Evolutionary conservation across 768 basidiomycete genomes (phyloP).

Genomic region (Mycena polygramma): DNA sequence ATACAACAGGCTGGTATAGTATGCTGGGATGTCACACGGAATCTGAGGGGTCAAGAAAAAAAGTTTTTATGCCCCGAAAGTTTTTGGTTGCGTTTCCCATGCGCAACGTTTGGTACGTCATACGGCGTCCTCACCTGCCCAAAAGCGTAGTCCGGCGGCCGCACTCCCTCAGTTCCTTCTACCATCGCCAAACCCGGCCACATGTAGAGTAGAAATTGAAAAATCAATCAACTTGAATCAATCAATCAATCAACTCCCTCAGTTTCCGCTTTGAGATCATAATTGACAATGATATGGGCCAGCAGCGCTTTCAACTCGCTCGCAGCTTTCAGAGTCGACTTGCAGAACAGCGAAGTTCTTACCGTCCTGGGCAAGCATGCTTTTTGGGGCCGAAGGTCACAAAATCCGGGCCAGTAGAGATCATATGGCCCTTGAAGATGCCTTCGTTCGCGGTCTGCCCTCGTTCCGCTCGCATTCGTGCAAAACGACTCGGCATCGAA

Average conservation of each 20-base stretch:
- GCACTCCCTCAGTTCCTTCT: background rate
- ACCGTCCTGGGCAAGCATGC: conserved; percentile 40
- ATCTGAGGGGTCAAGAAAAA: too few relatives aligned
- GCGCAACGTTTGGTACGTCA: too few relatives aligned
- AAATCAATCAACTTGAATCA: too few relatives aligned
- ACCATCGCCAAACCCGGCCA: too few relatives aligned
- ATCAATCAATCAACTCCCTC: too few relatives aligned
- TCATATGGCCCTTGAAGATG: conserved; percentile 44
- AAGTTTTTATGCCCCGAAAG: too few relatives aligned
- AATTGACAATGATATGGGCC: background rate
- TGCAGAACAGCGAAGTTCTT: too few relatives aligned
- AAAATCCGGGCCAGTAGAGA: conserved; percentile 16
- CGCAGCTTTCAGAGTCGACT: background rate
- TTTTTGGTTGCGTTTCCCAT: too few relatives aligned
- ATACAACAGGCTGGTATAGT: too few relatives aligned
- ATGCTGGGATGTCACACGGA: too few relatives aligned
- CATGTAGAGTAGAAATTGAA: too few relatives aligned
- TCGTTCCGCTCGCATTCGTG: conserved; percentile 40
- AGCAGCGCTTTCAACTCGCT: background rate
- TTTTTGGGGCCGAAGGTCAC: conserved; percentile 37
- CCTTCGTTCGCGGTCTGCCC: conserved; percentile 27
- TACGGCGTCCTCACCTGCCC: too few relatives aligned
- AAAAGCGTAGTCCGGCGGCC: background rate
- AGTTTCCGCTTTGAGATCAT: background rate
- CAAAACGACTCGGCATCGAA: conserved; percentile 44